A percentile compares a stretch with the other conserved stretches of the same genome.
These are phyloP conservation scores for Phytophthora hibernalis DNA, from an alignment of 352 stramenopile species.

Conservation along the genomic window DNA sequence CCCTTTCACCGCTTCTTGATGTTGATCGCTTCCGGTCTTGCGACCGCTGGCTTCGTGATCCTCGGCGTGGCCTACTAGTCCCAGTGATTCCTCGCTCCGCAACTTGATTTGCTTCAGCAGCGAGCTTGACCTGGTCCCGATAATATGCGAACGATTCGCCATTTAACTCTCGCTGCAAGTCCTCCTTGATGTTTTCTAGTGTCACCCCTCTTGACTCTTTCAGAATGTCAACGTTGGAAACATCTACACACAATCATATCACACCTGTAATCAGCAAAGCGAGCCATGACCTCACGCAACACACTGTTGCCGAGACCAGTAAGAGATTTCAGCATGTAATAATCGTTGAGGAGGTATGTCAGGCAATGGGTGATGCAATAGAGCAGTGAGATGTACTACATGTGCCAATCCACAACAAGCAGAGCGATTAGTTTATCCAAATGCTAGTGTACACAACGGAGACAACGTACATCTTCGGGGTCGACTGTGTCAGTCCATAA, in stretches of 20 bases:
- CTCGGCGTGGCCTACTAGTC: neutral
- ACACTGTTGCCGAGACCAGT: slow-evolving; percentile 34
- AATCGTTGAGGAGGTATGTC: slow-evolving; percentile 57
- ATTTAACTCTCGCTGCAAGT: slow-evolving; percentile 58
- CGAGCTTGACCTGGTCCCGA: slow-evolving; percentile 43
- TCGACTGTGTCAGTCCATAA: slow-evolving; percentile 76
- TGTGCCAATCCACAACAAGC: neutral
- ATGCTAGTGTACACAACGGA: neutral
- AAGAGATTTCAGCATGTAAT: slow-evolving; percentile 57
- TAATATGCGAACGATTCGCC: slow-evolving; percentile 51
- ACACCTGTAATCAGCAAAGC: neutral
- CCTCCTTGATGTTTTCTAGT: slow-evolving; percentile 51
- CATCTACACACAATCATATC: slow-evolving; percentile 41
- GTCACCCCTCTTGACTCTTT: slow-evolving; percentile 57
- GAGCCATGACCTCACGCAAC: neutral
- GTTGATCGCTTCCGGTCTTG: slow-evolving; percentile 24
- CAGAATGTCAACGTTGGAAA: slow-evolving; percentile 62
- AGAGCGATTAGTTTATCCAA: neutral
- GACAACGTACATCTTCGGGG: slow-evolving; percentile 62
- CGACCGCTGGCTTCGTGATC: slow-evolving; percentile 14
- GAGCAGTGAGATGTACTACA: slow-evolving; percentile 82
- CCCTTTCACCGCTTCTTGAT: slow-evolving; percentile 14
- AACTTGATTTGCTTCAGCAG: slow-evolving; percentile 22
- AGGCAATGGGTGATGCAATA: slow-evolving; percentile 82
- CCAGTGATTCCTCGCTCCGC: neutral